Percentiles rank a stretch among this genome's conserved stretches.
Evolutionary conservation across 805 yeast genomes (phyloP).

Genomic region (Torulaspora maleeae): DNA sequence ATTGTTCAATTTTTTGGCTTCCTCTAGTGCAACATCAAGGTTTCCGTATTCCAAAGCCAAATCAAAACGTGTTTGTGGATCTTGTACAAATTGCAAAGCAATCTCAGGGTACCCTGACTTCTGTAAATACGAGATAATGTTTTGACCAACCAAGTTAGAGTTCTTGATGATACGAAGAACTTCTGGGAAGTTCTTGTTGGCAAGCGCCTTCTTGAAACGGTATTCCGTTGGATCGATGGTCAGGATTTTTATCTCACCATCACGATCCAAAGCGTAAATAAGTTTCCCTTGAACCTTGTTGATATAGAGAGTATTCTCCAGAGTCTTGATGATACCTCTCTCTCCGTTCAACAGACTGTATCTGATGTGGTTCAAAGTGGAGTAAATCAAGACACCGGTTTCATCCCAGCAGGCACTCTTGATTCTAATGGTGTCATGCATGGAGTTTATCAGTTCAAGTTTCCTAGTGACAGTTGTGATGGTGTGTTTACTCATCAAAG

Average conservation of each 20-base stretch:
- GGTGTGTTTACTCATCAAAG: constrained; percentile 86
- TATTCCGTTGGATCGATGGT: constrained; percentile 94
- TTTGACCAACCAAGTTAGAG: constrained; percentile 94
- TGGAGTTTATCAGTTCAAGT: constrained; percentile 69
- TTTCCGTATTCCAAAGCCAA: constrained; percentile 93
- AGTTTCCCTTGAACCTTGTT: constrained; percentile 63
- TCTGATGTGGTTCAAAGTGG: constrained; percentile 93
- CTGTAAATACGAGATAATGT: constrained; percentile 90
- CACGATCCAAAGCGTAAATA: constrained; percentile 78
- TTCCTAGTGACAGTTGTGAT: constrained; percentile 81
- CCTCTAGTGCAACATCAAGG: constrained; percentile 77
- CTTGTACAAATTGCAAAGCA: constrained; percentile 94
- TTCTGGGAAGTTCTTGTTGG: constrained; percentile 85
- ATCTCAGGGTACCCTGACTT: constrained; percentile 95
- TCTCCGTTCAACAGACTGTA: constrained; percentile 93
- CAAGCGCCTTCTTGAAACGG: constrained; percentile 88
- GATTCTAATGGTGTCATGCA: constrained; percentile 95
- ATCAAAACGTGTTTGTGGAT: constrained; percentile 93
- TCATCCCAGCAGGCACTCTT: constrained; percentile 99
- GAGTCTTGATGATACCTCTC: constrained; percentile 86
- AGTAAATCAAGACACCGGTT: constrained; percentile 81
- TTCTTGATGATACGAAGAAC: constrained; percentile 82
- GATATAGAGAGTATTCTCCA: constrained; percentile 82
- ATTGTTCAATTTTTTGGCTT: constrained; percentile 73
- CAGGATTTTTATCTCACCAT: constrained; percentile 74